Evolutionary conservation across 2,329 filamentous ascomycete species (phyloP).

Genomic region (Hypoxylon rubiginosum): DNA sequence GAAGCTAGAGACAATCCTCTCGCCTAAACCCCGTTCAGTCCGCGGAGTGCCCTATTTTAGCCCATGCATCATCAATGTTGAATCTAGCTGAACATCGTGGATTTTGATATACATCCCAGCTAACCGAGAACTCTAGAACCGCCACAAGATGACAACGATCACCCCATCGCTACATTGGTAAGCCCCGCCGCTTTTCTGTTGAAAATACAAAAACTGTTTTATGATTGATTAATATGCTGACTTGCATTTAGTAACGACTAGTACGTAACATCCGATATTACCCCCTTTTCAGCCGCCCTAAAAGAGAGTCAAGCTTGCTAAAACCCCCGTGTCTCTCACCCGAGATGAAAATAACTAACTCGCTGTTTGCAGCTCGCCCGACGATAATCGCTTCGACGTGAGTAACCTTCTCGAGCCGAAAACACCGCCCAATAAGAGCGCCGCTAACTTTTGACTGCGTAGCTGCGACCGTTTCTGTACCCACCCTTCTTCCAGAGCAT

Average conservation of each 20-base stretch:
- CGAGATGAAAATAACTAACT: not conserved
- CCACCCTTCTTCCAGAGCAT: slow-evolving; percentile 53
- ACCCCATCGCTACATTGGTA: slow-evolving; percentile 68
- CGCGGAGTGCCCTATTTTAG: no score
- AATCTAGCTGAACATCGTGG: no score
- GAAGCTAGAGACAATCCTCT: not conserved
- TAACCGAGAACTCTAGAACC: slow-evolving; percentile 63
- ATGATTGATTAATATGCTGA: not conserved
- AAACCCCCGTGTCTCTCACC: no score
- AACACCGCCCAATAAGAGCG: not conserved
- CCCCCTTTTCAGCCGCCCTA: not conserved
- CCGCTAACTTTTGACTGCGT: not conserved
- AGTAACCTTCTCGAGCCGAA: not conserved
- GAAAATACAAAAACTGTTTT: not conserved
- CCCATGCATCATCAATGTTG: no score
- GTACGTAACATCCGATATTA: not conserved
- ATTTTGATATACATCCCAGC: not conserved
- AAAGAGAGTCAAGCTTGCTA: not conserved
- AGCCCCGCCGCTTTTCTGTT: slow-evolving; percentile 37
- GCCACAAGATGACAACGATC: slow-evolving; percentile 75
- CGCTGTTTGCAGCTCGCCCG: slow-evolving; percentile 50
- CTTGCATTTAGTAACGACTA: not conserved
- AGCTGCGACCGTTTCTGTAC: slow-evolving; percentile 56
- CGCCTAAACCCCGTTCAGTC: no score
- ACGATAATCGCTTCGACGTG: slow-evolving; percentile 59